phyloP scores from a whole-genome alignment of 169 alveolate genomes.

The Plasmodium yoelii region DNA sequence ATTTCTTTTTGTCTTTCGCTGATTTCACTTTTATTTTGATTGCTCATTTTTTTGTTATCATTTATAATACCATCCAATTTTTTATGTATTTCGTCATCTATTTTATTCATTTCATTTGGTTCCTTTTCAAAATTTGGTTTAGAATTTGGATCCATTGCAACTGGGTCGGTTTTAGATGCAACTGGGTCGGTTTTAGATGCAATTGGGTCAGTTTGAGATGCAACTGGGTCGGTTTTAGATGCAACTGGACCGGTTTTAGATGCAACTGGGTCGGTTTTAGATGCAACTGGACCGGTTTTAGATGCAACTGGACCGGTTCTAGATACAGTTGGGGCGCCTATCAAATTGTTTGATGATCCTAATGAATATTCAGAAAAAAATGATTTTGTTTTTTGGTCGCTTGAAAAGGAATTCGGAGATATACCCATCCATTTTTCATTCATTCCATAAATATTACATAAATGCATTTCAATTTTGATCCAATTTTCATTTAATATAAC shows the following conservation, averaged over 20 bases:
- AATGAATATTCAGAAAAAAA: constrained; percentile 43
- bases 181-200: too few species aligned
- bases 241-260: neutral
- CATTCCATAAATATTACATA: constrained; percentile 68
- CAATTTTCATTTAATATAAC: constrained; percentile 56
- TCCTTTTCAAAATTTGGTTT: neutral
- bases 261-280: too few species aligned
- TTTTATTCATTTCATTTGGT: neutral
- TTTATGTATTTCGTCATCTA: neutral
- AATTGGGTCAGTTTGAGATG: neutral
- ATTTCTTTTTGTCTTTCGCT: constrained; percentile 28
- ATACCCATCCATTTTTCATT: constrained; percentile 74
- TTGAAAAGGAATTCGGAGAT: constrained; percentile 51
- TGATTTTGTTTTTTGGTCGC: constrained; percentile 8
- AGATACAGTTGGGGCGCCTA: too few species aligned
- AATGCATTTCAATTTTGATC: constrained; percentile 68
- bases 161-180: neutral
- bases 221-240: too few species aligned
- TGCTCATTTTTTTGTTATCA: too few species aligned
- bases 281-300: neutral
- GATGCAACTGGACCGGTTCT: too few species aligned
- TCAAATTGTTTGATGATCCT: constrained; percentile 17
- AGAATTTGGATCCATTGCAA: neutral
- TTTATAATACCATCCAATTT: neutral
- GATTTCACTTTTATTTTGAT: neutral